Percentiles rank a stretch among this genome's conserved stretches.
Evolutionary conservation across 768 basidiomycete species (phyloP).

Genomic region (Tylopilus sp.): DNA sequence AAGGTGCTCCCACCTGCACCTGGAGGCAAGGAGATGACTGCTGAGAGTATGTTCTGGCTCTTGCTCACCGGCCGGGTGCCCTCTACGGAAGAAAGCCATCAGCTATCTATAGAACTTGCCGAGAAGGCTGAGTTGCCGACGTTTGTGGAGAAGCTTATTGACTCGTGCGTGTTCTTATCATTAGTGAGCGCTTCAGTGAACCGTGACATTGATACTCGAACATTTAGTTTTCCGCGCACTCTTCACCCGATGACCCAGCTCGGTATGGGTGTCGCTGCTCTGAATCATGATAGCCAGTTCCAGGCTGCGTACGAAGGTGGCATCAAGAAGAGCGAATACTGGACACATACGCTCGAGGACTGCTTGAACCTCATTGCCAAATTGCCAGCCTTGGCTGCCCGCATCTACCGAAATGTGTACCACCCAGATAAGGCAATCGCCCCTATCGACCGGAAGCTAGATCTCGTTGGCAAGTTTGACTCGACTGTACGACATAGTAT

Average conservation of each 20-base stretch:
- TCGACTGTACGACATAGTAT: not conserved
- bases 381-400: slow-evolving; percentile 88
- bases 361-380: slow-evolving; percentile 90
- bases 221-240: slow-evolving; percentile 59
- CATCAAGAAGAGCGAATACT: slow-evolving; percentile 96
- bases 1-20: slow-evolving; percentile 78
- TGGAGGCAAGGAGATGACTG: slow-evolving; percentile 92
- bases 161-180: slow-evolving; percentile 59
- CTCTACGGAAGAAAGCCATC: slow-evolving; percentile 71
- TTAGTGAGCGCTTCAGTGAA: not conserved
- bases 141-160: slow-evolving; percentile 82
- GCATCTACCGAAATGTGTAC: slow-evolving; percentile 92
- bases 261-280: slow-evolving; percentile 89
- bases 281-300: slow-evolving; percentile 93
- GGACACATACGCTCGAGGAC: slow-evolving; percentile 89
- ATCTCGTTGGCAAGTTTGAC: slow-evolving; percentile 68
- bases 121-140: slow-evolving; percentile 83
- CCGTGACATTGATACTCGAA: not conserved
- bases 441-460: slow-evolving; percentile 72
- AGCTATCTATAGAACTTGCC: slow-evolving; percentile 86
- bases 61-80: slow-evolving; percentile 94
- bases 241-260: slow-evolving; percentile 99
- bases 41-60: slow-evolving; percentile 98
- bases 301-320: slow-evolving; percentile 91
- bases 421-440: slow-evolving; percentile 57